Evolutionary conservation across 2,329 filamentous ascomycete species (phyloP), one percentile per base, ranked within the genome.

Genomic region (Fusarium lyarnte): DNA sequence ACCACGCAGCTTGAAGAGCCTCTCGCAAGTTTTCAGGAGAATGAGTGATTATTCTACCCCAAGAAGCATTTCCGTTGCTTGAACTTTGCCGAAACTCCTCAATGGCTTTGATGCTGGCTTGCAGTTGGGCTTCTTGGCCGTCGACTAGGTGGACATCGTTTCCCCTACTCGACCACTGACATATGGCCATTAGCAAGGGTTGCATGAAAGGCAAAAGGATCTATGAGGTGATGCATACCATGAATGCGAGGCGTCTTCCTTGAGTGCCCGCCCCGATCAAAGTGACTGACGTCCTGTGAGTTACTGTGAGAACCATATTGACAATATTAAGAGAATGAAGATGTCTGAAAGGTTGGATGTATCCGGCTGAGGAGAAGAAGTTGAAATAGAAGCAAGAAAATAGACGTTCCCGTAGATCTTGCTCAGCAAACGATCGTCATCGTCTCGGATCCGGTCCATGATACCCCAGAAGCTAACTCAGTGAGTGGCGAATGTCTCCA

Each of bases 241-340:
- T 80, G 33, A 75, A 79, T 4, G 78, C 78, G 45, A 80, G 63
- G 3, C 78, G 78, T 41, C 78, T 69, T 10, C 78, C 78, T 41
- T 80, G 78, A 11, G 78, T 79, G 5, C 78, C 78, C 5, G 78
- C 78, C 25, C 78, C 78, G 19, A 80, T 66, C 11, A 80, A 63
- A 25, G 74, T 58, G 17, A 80, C 77, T 2, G 76, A 66, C 11
- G 54, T 69, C 39, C 57, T 69, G 2, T 62, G 46, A 11, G 55
- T 45, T 46, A 43, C 35, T 23, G 62, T 62, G 11, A 77, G 63
- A 49, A 67, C 65, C 74, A 75, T 77, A 1, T 14, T 69, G 36
- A 33, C 7, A 13, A 27, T 5, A 33, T 16, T 33, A 10, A 19
- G 36, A 43, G 21, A 27, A 11, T 39, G 11, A 21, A 29, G 12